Conservation (phyloP, 2,329 filamentous ascomycete genomes). For the Blastomyces percursus region DNA sequence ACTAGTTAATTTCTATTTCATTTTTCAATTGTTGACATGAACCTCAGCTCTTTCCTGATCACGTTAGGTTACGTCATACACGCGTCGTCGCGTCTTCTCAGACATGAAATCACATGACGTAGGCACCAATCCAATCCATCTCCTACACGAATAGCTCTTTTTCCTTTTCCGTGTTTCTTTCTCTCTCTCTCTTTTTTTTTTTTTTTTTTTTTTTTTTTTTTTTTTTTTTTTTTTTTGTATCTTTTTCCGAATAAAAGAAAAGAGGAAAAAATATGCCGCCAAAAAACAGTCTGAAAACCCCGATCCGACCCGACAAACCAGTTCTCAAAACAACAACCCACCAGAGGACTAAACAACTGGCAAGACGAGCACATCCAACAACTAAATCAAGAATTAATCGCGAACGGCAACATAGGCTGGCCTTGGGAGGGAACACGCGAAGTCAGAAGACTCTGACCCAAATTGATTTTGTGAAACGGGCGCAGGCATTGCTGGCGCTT, state of each 20-base stretch:
- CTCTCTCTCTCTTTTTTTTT: no score
- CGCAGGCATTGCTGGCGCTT: slow-evolving; percentile 24
- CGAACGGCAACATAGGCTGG: slow-evolving; percentile 11
- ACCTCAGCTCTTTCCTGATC: no score
- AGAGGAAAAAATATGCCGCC: neutral
- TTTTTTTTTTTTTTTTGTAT: neutral
- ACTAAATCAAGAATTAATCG: neutral
- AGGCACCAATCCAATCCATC: neutral
- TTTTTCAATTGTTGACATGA: neutral
- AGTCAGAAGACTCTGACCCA: slow-evolving; percentile 34
- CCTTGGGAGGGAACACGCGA: slow-evolving; percentile 13
- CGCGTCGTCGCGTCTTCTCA: neutral
- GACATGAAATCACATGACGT: neutral
- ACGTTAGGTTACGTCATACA: slow-evolving; percentile 8
- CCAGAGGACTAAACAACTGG: neutral
- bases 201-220: neutral
- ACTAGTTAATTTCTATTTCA: no score
- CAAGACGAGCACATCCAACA: neutral
- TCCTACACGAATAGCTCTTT: no score
- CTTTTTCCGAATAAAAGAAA: neutral
- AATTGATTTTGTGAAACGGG: slow-evolving; percentile 29
- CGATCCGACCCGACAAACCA: neutral
- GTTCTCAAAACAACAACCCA: neutral
- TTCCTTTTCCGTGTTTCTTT: no score
- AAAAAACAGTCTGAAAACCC: neutral